phyloP scores from a whole-genome alignment of 306 rosid genomes.

The Vigna hirtella region DNA sequence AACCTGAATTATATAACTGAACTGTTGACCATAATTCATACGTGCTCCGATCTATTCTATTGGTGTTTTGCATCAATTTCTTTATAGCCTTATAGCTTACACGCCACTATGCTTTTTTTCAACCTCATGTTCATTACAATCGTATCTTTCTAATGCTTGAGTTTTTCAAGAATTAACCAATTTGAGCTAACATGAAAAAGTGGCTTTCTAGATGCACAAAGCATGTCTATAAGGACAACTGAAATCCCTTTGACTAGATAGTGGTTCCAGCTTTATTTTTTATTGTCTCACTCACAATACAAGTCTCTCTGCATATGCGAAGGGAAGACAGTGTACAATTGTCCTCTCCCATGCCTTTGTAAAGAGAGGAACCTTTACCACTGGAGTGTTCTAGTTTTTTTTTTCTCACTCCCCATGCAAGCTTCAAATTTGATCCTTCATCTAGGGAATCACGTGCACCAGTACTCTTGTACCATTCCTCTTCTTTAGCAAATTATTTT shows the following conservation, averaged over 20 bases:
- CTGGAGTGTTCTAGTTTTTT: too few relatives aligned
- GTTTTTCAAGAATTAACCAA: constrained; percentile 18
- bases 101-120: neutral
- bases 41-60: constrained; percentile 21
- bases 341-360: neutral
- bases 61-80: neutral
- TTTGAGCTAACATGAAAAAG: neutral
- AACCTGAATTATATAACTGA: constrained; percentile 30
- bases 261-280: constrained; percentile 4
- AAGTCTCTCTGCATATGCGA: neutral
- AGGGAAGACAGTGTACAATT: neutral
- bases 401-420: constrained; percentile 9
- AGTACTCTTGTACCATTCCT: constrained; percentile 15
- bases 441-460: constrained; percentile 15
- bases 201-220: constrained; percentile 27
- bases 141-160: constrained; percentile 1
- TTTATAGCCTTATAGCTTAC: neutral
- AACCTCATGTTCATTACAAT: constrained; percentile 12
- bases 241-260: constrained; percentile 13
- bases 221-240: constrained; percentile 17
- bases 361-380: too few relatives aligned
- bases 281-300: neutral
- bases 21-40: constrained; percentile 22
- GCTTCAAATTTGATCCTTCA: constrained; percentile 31
- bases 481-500: constrained; percentile 19